Evolutionary conservation across 2,329 filamentous ascomycete species (phyloP).

Genomic region (Tolypocladium paradoxum): DNA sequence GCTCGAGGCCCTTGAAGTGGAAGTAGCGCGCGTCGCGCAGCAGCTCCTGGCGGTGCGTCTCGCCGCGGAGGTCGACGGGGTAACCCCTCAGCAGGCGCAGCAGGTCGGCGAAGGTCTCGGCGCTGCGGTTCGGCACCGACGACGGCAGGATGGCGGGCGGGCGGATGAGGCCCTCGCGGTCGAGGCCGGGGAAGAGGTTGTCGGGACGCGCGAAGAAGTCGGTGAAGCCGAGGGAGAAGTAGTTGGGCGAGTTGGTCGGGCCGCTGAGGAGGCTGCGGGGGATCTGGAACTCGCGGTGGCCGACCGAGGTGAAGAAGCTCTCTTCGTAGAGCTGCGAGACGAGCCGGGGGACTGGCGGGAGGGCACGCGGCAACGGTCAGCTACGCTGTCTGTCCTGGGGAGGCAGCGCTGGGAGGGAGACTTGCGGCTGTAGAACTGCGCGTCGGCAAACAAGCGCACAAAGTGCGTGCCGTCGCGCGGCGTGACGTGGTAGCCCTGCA

Average conservation of each 20-base stretch:
- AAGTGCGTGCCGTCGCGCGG: conserved; percentile 79
- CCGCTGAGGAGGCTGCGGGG: conserved; percentile 76
- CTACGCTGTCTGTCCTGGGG: neutral
- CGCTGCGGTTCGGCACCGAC: conserved; percentile 66
- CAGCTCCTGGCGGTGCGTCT: conserved; percentile 65
- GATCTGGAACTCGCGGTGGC: conserved; percentile 78
- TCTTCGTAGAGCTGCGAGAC: conserved; percentile 87
- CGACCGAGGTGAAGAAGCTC: conserved; percentile 86
- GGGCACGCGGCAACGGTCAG: neutral
- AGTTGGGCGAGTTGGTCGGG: conserved; percentile 89
- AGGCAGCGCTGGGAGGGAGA: neutral
- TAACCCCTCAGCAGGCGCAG: conserved; percentile 77
- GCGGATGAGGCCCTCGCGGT: conserved; percentile 66
- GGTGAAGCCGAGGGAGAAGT: conserved; percentile 83
- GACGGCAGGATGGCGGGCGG: conserved; percentile 82
- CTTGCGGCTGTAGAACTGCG: conserved; percentile 82
- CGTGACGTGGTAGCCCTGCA: conserved; percentile 82
- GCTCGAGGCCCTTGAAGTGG: conserved; percentile 84
- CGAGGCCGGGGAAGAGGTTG: conserved; percentile 77
- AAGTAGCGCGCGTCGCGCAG: conserved; percentile 86
- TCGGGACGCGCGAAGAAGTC: conserved; percentile 74
- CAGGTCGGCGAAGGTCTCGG: conserved; percentile 76
- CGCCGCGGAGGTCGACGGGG: conserved; percentile 62
- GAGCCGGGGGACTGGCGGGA: conserved; percentile 61
- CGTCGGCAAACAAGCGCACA: conserved; percentile 85